These are phyloP conservation scores for Achaetomium macrosporum DNA, from an alignment of 2,329 filamentous ascomycete genomes.

Conservation along the genomic window DNA sequence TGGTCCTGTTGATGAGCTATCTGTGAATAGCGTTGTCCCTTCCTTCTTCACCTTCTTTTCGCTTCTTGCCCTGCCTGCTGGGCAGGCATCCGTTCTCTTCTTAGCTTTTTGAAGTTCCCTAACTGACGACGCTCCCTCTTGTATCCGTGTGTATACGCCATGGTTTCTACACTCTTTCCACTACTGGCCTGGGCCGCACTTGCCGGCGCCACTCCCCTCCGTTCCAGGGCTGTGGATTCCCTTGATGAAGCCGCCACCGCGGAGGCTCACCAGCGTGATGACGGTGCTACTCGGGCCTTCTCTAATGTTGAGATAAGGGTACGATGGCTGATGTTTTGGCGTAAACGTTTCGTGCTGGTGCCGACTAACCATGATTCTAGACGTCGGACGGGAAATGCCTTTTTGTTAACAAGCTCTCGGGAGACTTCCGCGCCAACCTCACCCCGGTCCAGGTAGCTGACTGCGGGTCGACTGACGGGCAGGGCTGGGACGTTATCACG, in stretches of 20 bases:
- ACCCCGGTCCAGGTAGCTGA: slow-evolving; percentile 40
- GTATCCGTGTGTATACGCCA: slow-evolving; percentile 8
- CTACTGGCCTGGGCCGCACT: slow-evolving; percentile 28
- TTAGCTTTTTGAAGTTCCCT: slow-evolving; percentile 1
- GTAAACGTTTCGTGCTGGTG: background rate
- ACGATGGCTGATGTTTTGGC: background rate
- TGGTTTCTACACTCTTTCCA: slow-evolving; percentile 23
- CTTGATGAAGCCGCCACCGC: slow-evolving; percentile 40
- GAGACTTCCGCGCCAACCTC: slow-evolving; percentile 44
- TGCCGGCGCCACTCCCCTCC: slow-evolving; percentile 26
- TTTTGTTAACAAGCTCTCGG: slow-evolving; percentile 41
- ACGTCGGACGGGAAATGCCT: slow-evolving; percentile 41
- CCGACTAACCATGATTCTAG: slow-evolving; percentile 17
- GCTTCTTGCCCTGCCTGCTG: slow-evolving; percentile 27
- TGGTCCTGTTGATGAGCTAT: slow-evolving; percentile 8
- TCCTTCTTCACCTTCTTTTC: slow-evolving; percentile 18
- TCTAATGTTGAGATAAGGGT: slow-evolving; percentile 39
- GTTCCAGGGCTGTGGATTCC: slow-evolving; percentile 33
- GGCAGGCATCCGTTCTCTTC: slow-evolving; percentile 30
- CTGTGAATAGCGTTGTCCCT: slow-evolving; percentile 24
- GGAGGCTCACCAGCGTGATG: slow-evolving; percentile 41
- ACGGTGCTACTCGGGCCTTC: slow-evolving; percentile 39
- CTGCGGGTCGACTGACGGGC: slow-evolving; percentile 38
- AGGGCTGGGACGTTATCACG: slow-evolving; percentile 45
- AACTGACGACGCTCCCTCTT: background rate